Evolutionary conservation across 768 basidiomycete genomes (phyloP), one percentile per base, ranked within the genome.

Genomic region (Termitomyces sp.): DNA sequence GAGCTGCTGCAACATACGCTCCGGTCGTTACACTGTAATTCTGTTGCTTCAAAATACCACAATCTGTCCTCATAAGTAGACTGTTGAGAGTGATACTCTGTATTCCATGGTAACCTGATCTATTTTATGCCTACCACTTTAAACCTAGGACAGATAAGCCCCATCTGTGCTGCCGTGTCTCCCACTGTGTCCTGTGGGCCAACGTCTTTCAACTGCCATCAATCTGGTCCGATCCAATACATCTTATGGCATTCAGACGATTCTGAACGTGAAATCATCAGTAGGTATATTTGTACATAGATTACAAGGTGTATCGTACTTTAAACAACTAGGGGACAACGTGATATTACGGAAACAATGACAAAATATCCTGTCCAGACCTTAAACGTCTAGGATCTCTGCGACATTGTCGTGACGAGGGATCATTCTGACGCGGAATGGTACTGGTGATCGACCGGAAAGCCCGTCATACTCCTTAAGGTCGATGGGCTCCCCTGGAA

Each of bases 401-500:
- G 67, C 67, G 20, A 74, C 71, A 0, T 71, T 69, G 3, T 71
- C 69, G 42, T 74, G 69, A 15, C 74, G 67, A 52, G 74, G 74
- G 25, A 68, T 63, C 66, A 73, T 67, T 45, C 63, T 71, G 52
- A 79, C 65, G 36, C 72, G 70, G 70, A 76, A 81, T 7, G 80
- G 78, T 11, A 80, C 68, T 0, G 80, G 81, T 4, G 77, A 77
- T 42, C 80, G 74, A 0, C 79, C 80, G 9, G 80, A 81, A 25
- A 73, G 66, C 7, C 80, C 81, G 59, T 81, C 79, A 58, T 82
- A 81, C 61, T 81, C 80, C 48, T 76, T 76, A 43, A 82, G 65
- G 62, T 76, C 75, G 57, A 81, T 81, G 0, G 77, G 77, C 52
- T 81, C 75, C 15, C 67, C 76, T 0, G 80, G 77, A 10, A 79